A percentile compares a stretch with the other conserved stretches of the same genome.
Evolutionary conservation across 2,329 filamentous ascomycete genomes (phyloP).

Genomic region (Ceratocystis variospora): DNA sequence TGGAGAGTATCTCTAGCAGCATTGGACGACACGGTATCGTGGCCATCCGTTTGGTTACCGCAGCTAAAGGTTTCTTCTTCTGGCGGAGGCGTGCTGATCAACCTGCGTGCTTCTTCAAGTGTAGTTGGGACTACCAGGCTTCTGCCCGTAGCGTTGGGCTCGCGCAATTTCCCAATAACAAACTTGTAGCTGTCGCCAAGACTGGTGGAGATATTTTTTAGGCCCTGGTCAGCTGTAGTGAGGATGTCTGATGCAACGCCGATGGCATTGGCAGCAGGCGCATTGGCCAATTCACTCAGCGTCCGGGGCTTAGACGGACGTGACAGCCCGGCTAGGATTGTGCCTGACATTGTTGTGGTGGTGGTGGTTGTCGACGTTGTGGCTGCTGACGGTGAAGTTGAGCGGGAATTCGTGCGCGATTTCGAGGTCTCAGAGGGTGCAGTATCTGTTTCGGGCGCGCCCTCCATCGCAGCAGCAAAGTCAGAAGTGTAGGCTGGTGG

Average conservation of each 20-base stretch:
- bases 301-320: constrained; percentile 44
- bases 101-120: constrained; percentile 77
- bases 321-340: constrained; percentile 19
- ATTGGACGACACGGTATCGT: background rate
- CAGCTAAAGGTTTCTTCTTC: constrained; percentile 39
- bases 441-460: background rate
- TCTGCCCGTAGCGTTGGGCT: constrained; percentile 33
- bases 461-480: constrained; percentile 24
- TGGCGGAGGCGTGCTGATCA: constrained; percentile 60
- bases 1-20: background rate
- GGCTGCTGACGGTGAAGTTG: background rate
- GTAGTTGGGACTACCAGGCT: constrained; percentile 65
- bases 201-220: constrained; percentile 84
- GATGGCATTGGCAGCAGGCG: constrained; percentile 59
- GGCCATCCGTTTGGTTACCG: constrained; percentile 28
- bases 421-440: background rate
- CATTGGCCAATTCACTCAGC: constrained; percentile 74
- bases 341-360: background rate
- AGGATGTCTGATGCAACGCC: constrained; percentile 74
- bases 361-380: background rate
- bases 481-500: constrained; percentile 40
- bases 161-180: constrained; percentile 73
- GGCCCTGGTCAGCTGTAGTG: constrained; percentile 75
- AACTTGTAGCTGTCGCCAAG: constrained; percentile 90
- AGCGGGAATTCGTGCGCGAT: background rate